Base-by-base conservation (phyloP, 768 basidiomycete genomes). In the Pseudohyphozyma bogoriensis region DNA sequence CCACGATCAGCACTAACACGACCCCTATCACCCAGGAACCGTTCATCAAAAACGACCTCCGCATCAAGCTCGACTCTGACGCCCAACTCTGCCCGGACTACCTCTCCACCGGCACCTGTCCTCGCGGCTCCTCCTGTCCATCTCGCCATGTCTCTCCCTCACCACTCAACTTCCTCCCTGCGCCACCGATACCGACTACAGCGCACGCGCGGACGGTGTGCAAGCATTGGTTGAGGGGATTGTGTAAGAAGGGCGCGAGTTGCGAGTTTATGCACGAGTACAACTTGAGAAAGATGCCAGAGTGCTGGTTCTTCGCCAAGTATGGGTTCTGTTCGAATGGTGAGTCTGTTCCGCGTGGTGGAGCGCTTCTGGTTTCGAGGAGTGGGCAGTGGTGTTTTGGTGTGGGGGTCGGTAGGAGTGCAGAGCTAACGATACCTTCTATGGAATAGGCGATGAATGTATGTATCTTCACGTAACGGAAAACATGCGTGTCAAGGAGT, bases 211-310 rank as follows among this genome's bases (percentile, higher is more conserved):
- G 75, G 16, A 95, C 93, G 3, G 92, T 99, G 22, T 99, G 95
- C 77, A 97, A 97, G 76, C 95, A 97, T 76, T 97, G 93, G 87
- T 82, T 99, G 45, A 83, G 95, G 58, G 95, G 95, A 18, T 79
- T 99, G 22, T 97, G 95, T 76, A 97, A 97, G 77, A 97, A 97
- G 74, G 93, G 91, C 55, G 87, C 92, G 72, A 85, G 86, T 29
- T 99, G 95, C 77, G 95, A 97, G 76, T 99, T 97, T 74, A 80
- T 97, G 72, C 95, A 99, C 76, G 95, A 97, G 77, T 99, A 96
- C 78, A 95, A 97, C 73, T 80, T 99, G 53, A 78, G 95, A 60
- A 85, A 89, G 62, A 97, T 97, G 92, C 95, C 95, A 9, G 89
- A 96, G 73, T 97, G 95, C 71, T 95, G 90, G 85, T 97, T 91